Evolutionary conservation across 345 rosid genomes (phyloP), one percentile per base, ranked within the genome.

Genomic region (Streptanthus diversifolius): DNA sequence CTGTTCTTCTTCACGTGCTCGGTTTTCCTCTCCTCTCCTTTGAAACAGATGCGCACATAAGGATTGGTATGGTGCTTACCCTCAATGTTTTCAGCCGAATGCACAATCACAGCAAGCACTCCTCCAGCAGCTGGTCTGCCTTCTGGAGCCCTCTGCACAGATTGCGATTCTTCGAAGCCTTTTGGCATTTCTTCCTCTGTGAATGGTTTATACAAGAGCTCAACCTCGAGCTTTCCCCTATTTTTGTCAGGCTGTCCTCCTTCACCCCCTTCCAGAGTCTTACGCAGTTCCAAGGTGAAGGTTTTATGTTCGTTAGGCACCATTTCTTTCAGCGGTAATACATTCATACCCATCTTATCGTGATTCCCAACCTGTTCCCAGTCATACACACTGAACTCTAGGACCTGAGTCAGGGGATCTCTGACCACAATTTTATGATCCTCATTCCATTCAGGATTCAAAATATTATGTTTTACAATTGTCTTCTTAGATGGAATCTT

Each of bases 361-460:
- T 83, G 90, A 65, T 87, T 93, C 70, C 97, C 93, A 56, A 93
- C 88, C 96, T 92, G 93, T 83, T 93, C 98, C 98, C 97, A 93
- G 62, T 93, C 98, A 73, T 79, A 87, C 65, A 90, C 91, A 79
- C 17, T 58, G 57, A 90, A 66, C 80, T 86, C 86, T 32, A 88
- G 45, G 30, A 81, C 73, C 80, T 93, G 97, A 35, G 88, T 68
- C 75, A 83, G 69, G 15, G 96, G 97, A 78, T 93, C 96, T 82
- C 83, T 88, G 63, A 93, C 88, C 13, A 83, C 79, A 15, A 93
- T 33, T 77, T 81, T 83, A 51, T 83, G 86, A 75, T 90, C 93
- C 76, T 93, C 92, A 63, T 90, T 87, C 98, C 98, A 93, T 74
- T 90, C 93, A 49, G 98, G 98, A 75, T 93, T 93, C 82, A 93